Base-by-base conservation (phyloP, 2,329 filamentous ascomycete species). In the Aspergillus tubingensis region DNA sequence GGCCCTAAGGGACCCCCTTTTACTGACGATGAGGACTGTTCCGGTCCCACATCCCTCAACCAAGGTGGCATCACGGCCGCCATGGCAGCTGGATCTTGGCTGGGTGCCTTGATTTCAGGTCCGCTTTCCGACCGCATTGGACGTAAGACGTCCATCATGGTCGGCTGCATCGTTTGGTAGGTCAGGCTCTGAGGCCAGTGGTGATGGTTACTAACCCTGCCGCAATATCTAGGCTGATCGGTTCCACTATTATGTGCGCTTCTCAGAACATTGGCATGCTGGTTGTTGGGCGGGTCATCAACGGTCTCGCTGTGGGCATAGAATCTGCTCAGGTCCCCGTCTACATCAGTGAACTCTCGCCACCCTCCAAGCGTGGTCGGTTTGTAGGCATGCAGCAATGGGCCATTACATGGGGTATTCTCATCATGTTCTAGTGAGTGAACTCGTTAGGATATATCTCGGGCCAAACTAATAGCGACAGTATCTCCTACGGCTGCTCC, bases 361-460 rank as follows among this genome's bases (percentile, higher is more conserved):
- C 82, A 23, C 82, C 83, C 0, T 79, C 77, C 36, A 83, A 81
- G 68, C 80, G 84, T 65, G 84, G 84, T 17, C 83, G 87, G 43
- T 81, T 93, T 38, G 88, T 92, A 27, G 87, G 88, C 55, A 84
- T 86, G 50, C 89, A 92, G 74, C 90, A 92, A 73, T 89, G 88
- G 81, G 88, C 88, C 25, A 91, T 92, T 62, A 90, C 89, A 65
- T 90, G 82, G 82, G 87, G 85, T 64, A 89, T 89, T 65, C 70
- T 89, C 60, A 87, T 89, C 75, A 89, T 89, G 86, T 90, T 88
- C 79, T 88, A 74, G 86, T 74, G 71, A 60, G 68, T 66, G 2
- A 17, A 32, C 2, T 5, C 8, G 8, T 11, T 5, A 6, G 8
- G n/a, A 36, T 8, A 7, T 3, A 8, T 8, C 11, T 6, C 8